These are phyloP conservation scores for Cyberlindnera japonica DNA, from an alignment of 805 yeast genomes.

Conservation along the genomic window DNA sequence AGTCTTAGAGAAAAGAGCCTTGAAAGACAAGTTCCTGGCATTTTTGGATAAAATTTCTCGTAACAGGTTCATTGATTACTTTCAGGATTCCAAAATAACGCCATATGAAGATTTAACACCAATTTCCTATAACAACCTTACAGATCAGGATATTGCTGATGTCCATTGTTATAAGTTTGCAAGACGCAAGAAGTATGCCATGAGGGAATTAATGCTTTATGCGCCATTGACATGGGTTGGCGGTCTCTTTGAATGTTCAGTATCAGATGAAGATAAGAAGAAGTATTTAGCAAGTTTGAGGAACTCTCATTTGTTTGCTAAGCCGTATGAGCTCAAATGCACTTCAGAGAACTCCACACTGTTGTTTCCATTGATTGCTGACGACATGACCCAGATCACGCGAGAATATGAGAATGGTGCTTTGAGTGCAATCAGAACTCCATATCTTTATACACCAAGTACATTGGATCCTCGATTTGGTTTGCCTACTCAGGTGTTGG, in stretches of 20 bases:
- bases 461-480: constrained; percentile 33
- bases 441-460: constrained; percentile 52
- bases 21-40: constrained; percentile 7
- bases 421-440: constrained; percentile 40
- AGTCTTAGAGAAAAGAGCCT: not conserved
- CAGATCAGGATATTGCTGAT: constrained; percentile 17
- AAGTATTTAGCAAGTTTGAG: constrained; percentile 21
- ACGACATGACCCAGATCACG: constrained; percentile 47
- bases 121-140: constrained; percentile 12
- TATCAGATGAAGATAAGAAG: constrained; percentile 30
- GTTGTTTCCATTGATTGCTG: constrained; percentile 56
- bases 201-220: constrained; percentile 41
- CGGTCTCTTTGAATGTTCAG: constrained; percentile 52
- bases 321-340: constrained; percentile 33
- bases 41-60: constrained; percentile 13
- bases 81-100: constrained; percentile 15
- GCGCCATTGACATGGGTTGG: constrained; percentile 62
- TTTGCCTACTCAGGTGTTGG: constrained; percentile 29
- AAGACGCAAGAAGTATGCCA: constrained; percentile 51
- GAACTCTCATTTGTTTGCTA: constrained; percentile 5
- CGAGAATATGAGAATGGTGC: constrained; percentile 31
- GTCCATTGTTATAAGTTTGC: constrained; percentile 54
- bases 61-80: constrained; percentile 20
- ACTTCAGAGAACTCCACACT: constrained; percentile 38
- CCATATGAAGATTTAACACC: constrained; percentile 17